Evolutionary conservation across 1,284 basidiomycete species (phyloP).

Genomic region (Fomitopsis schrenkii): DNA sequence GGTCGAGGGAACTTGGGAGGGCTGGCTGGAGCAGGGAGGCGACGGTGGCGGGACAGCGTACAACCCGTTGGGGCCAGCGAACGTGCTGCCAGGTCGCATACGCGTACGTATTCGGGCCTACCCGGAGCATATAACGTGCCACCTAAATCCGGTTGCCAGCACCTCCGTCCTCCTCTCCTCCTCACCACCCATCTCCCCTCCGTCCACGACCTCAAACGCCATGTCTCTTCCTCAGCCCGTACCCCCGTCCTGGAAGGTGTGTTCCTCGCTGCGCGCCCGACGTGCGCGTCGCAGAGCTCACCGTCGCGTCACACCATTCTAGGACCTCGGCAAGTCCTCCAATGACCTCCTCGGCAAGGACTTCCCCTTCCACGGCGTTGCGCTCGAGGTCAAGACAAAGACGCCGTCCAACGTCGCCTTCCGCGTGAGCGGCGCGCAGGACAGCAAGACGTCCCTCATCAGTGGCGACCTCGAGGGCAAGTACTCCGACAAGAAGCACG

Average conservation of each 20-base stretch:
- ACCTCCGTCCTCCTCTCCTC: constrained; percentile 9
- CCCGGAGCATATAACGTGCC: constrained; percentile 28
- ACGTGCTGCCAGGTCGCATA: constrained; percentile 14
- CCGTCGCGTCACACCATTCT: constrained; percentile 10
- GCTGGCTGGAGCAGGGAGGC: neutral
- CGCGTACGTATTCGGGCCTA: constrained; percentile 19
- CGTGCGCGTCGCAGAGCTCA: constrained; percentile 2
- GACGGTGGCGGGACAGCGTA: neutral
- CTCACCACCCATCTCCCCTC: constrained; percentile 21
- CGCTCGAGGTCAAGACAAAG: constrained; percentile 92
- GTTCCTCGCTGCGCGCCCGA: constrained; percentile 10
- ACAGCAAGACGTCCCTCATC: constrained; percentile 72
- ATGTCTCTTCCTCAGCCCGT: constrained; percentile 89
- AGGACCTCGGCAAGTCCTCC: constrained; percentile 98
- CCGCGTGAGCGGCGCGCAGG: constrained; percentile 81
- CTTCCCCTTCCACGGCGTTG: constrained; percentile 80
- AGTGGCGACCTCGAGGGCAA: constrained; percentile 89
- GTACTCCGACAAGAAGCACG: constrained; percentile 85
- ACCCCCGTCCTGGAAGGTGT: constrained; percentile 90
- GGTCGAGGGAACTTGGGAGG: constrained; percentile 2
- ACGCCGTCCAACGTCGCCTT: constrained; percentile 88
- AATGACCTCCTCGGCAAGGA: constrained; percentile 94
- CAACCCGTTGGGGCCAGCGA: constrained; percentile 13
- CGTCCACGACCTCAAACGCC: constrained; percentile 14
- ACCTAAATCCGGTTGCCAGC: constrained; percentile 6